Base-by-base conservation (phyloP, 805 yeast genomes). In the Yarrowia yakushimensis region DNA sequence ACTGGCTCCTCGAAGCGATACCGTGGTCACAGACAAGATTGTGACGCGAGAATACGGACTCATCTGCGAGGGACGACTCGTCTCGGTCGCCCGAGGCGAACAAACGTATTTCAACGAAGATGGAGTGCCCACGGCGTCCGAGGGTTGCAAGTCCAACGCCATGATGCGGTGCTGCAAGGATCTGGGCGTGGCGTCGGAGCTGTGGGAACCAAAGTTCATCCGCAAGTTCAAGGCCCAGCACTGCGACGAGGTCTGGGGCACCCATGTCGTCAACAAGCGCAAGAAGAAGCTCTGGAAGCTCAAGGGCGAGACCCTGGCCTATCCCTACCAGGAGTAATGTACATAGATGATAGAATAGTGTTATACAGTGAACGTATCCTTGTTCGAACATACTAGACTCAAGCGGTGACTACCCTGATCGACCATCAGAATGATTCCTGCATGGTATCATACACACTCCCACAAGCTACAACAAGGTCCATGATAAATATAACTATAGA, bases 131-230 rank as follows among this genome's bases (percentile, higher is more conserved):
- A 94, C 98, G 0, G 97, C 98, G 0, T 86, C 96, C 42, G 99
- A 94, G 75, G 99, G 99, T 11, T 93, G 98, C 74, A 91, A 91
- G 72, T 87, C 96, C 71, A 94, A 94, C 72, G 97, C 98, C 0
- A 77, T 94, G 72, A 93, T 94, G 98, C 82, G 99, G 72, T 92
- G 98, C 70, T 94, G 99, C 75, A 94, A 94, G 73, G 99, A 94
- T 75, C 79, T 94, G 69, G 98, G 98, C 4, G 87, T 94, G 67
- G 99, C 97, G 0, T 88, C 96, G 63, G 99, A 94, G 71, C 79
- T 94, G 57, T 94, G 99, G 99, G 99, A 94, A 72, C 99, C 99
- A 2, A 78, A 84, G 42, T 94, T 93, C 69, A 91, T 94, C 66
- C 81, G 88, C 67, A 69, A 71, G 48, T 88, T 85, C 75, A 88